Percentiles rank a stretch among this genome's conserved stretches.
phyloP scores from a whole-genome alignment of 2,329 filamentous ascomycete species.

The Sclerotinia nivalis region DNA sequence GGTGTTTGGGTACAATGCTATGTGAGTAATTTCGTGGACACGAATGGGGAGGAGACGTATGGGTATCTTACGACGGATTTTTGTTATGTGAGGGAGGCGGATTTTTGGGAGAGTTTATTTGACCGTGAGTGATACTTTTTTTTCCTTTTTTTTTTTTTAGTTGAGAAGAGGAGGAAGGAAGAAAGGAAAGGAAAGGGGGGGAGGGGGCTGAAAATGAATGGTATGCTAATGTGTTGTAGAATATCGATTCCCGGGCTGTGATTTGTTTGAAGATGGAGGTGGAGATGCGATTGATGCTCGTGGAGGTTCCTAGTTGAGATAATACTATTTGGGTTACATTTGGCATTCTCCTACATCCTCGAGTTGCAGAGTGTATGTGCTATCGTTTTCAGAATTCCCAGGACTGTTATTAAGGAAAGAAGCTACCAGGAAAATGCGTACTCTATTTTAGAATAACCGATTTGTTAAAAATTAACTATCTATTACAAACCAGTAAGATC shows the following conservation, averaged over 20 bases:
- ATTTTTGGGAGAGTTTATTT: conserved; percentile 31
- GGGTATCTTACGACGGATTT: conserved; percentile 34
- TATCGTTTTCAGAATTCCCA: not conserved
- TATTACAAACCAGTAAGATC: not conserved
- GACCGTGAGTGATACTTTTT: conserved; percentile 26
- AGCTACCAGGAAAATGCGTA: not conserved
- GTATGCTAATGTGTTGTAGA: not conserved
- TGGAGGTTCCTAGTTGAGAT: not conserved
- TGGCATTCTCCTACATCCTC: not conserved
- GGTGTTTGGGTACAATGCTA: conserved; percentile 18
- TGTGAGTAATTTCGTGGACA: not conserved
- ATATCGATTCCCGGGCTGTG: conserved; percentile 15
- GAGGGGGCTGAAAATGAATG: not conserved
- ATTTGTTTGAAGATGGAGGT: not conserved
- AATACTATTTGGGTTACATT: not conserved
- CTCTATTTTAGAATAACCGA: not conserved
- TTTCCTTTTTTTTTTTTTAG: not conserved
- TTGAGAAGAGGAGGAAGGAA: not conserved
- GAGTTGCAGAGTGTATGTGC: not conserved
- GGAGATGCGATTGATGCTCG: not conserved
- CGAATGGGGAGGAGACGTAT: conserved; percentile 23
- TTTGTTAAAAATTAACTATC: not conserved
- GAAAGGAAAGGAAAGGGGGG: not conserved
- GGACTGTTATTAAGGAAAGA: not conserved
- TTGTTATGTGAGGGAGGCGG: conserved; percentile 31